These are phyloP conservation scores for Gymnopilus junonius DNA, from an alignment of 768 basidiomycete species.

Conservation along the genomic window DNA sequence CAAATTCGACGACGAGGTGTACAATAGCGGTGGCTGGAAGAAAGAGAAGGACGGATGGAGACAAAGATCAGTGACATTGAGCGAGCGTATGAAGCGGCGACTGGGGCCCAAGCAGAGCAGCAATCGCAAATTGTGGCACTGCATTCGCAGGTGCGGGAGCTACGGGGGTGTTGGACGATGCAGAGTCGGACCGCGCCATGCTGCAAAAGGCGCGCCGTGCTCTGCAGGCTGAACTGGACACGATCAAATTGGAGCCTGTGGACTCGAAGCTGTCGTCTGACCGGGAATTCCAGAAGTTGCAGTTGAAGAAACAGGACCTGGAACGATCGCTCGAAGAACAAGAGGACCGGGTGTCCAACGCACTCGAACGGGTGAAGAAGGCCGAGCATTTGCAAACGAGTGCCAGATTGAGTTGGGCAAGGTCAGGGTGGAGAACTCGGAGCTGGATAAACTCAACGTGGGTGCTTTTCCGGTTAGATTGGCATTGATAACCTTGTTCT, in stretches of 20 bases:
- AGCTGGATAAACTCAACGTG: constrained; percentile 80
- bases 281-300: constrained; percentile 73
- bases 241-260: constrained; percentile 75
- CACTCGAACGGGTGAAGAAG: constrained; percentile 80
- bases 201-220: constrained; percentile 83
- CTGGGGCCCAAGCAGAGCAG: constrained; percentile 75
- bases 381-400: constrained; percentile 78
- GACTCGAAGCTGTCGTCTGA: constrained; percentile 77
- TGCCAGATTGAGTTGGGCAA: constrained; percentile 78
- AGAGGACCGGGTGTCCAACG: constrained; percentile 70
- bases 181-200: constrained; percentile 78
- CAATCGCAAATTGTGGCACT: constrained; percentile 83
- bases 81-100: constrained; percentile 76
- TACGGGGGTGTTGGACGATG: constrained; percentile 84
- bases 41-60: constrained; percentile 89
- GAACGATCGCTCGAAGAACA: constrained; percentile 80
- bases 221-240: constrained; percentile 79
- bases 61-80: constrained; percentile 78
- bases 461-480: constrained; percentile 16
- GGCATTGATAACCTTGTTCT: not conserved
- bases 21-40: constrained; percentile 81
- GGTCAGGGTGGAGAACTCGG: constrained; percentile 79
- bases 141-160: constrained; percentile 85
- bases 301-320: constrained; percentile 82
- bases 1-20: constrained; percentile 77